Conservation (phyloP, 306 rosid species). For the Trifolium dubium region DNA sequence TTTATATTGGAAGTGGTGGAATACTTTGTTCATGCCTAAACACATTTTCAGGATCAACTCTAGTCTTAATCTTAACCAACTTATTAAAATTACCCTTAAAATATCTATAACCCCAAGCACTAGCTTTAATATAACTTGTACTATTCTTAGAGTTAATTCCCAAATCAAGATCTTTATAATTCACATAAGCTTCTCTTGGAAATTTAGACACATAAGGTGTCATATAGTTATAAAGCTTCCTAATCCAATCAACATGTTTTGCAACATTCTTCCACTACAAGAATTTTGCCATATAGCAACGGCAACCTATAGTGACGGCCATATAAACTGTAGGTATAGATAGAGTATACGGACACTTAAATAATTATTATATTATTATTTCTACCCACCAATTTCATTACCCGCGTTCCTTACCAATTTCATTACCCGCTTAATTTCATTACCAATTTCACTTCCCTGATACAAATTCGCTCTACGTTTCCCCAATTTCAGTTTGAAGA, state of each 20-base stretch:
- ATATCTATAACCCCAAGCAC: conserved; percentile 51
- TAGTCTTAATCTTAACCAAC: conserved; percentile 52
- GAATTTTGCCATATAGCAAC: too few species aligned
- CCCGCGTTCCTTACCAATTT: too few species aligned
- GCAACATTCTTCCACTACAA: conserved; percentile 28
- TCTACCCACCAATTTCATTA: too few species aligned
- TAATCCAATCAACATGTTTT: conserved; percentile 53
- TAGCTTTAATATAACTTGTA: conserved; percentile 45
- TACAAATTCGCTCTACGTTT: too few species aligned
- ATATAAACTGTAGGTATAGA: too few species aligned
- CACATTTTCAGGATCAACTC: conserved; percentile 55
- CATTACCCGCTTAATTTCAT: too few species aligned
- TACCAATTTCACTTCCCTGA: too few species aligned
- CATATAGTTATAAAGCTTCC: conserved; percentile 54
- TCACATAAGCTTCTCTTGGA: conserved; percentile 56
- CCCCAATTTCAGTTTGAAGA: too few species aligned
- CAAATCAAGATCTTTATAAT: conserved; percentile 58
- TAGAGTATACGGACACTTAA: too few species aligned
- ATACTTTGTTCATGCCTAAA: conserved; percentile 63
- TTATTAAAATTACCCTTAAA: conserved; percentile 50
- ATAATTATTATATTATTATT: too few species aligned
- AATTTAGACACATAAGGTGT: conserved; percentile 46
- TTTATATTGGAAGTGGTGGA: conserved; percentile 45
- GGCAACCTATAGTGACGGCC: too few species aligned
- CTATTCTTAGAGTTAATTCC: conserved; percentile 50